Evolutionary conservation across 768 basidiomycete genomes (phyloP), one percentile per base, ranked within the genome.

Genomic region (Leccinum disarticulatum): DNA sequence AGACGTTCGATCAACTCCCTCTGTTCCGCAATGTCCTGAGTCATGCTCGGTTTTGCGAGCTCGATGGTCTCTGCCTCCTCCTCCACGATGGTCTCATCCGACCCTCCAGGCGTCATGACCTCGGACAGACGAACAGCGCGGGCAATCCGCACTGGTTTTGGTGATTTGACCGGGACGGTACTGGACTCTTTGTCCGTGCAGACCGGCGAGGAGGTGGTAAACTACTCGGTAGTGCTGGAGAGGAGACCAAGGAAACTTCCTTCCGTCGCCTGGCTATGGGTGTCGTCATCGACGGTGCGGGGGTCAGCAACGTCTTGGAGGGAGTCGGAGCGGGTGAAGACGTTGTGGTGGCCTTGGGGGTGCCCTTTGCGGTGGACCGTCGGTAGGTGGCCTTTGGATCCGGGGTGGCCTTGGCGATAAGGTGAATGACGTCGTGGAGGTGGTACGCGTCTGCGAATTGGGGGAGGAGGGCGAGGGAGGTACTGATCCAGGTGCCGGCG

Each of bases 401-500:
- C 3, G 95, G 94, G 0, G 70, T 65, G 14, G 95, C 91, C 19
- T 82, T 78, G 43, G 88, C 83, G 35, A 96, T 85, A 6, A 82
- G 78, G 46, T 81, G 73, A 61, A 93, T 83, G 63, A 91, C 78
- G 4, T 80, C 74, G 6, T 74, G 77, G 7, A 98, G 77, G 17
- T 73, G 74, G 67, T 97, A 98, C 6, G 79, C 76, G 3, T 80
- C 79, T 6, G 91, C 92, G 35, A 96, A 77, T 6, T 69, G 61
- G 6, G 72, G 61, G 63, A 81, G 79, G 46, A 83, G 71, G 1
- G 95, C 95, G 9, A 87, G 71, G 7, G 81, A 69, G 31, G 87
- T 79, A 57, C 81, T 80, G 61, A 93, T 86, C 95, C 95, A 98
- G 31, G 87, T 90, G 14, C 95, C 95, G 3, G 95, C 95, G 57